Evolutionary conservation across 257 asterid genomes (phyloP), one percentile per base, ranked within the genome.

Genomic region (Solanum medicagineum): DNA sequence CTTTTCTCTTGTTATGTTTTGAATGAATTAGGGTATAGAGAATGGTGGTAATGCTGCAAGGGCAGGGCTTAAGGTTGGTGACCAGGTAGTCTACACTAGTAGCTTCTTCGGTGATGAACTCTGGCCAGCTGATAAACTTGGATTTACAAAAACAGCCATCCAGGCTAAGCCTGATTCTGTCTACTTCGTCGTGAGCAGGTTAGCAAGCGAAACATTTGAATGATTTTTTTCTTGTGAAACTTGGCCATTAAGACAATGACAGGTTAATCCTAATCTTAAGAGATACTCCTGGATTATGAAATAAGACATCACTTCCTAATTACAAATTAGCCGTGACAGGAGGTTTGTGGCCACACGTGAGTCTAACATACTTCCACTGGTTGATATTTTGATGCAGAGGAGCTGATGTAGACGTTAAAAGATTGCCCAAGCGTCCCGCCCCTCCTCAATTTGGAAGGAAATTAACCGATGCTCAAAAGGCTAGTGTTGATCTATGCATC

Each of bases 51-150:
- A 96, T 91, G 98, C 99, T 65, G 98, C 99, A 87, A 93, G 84
- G 89, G 98, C 98, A 88, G 99, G 99, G 66, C 97, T 96, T 4
- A 96, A 94, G 88, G 93, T 87, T 14, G 98, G 98, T 80, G 99
- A 96, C 71, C 99, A 95, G 79, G 98, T 96, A 17, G 84, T 94
- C 26, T 96, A 95, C 94, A 96, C 98, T 7, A 96, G 98, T 90
- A 95, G 99, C 91, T 95, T 96, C 93, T 96, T 96, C 51, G 99
- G 98, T 13, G 97, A 96, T 86, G 98, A 96, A 87, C 94, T 95
- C 19, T 96, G 99, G 98, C 98, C 98, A 74, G 98, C 99, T 24
- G 98, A 96, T 87, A 96, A 95, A 91, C 98, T 96, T 16, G 97
- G 99, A 22, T 95, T 93, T 84, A 94, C 98, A 0, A 96, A 96